Percentiles rank a stretch among this genome's conserved stretches.
Evolutionary conservation across 345 rosid genomes (phyloP).

Genomic region (Ceriops tagal): DNA sequence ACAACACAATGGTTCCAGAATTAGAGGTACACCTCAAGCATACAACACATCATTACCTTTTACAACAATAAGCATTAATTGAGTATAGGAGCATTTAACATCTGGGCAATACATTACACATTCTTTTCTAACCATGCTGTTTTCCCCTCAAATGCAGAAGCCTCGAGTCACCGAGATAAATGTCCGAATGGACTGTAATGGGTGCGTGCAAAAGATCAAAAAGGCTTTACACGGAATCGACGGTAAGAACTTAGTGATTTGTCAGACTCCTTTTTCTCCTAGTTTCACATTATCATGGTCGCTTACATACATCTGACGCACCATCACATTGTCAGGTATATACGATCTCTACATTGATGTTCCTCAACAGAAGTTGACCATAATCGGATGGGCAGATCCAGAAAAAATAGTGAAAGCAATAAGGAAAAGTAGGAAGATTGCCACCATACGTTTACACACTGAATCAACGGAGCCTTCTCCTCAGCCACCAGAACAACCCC

Average conservation of each 20-base stretch:
- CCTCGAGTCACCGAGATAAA: slow-evolving; percentile 58
- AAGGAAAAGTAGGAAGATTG: slow-evolving; percentile 58
- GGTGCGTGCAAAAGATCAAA: slow-evolving; percentile 76
- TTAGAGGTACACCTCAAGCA: slow-evolving; percentile 31
- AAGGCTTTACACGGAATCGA: slow-evolving; percentile 55
- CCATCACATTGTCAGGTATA: slow-evolving; percentile 39
- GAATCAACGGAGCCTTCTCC: slow-evolving; percentile 39
- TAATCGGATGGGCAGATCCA: slow-evolving; percentile 73
- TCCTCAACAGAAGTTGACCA: slow-evolving; percentile 59
- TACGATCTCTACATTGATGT: slow-evolving; percentile 54
- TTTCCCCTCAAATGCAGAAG: slow-evolving; percentile 35
- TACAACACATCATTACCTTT: not conserved
- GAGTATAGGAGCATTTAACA: not conserved
- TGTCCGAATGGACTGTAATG: slow-evolving; percentile 78
- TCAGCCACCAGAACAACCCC: slow-evolving; percentile 35
- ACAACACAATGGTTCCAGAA: slow-evolving; percentile 45
- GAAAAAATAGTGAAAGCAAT: slow-evolving; percentile 59
- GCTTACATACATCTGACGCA: not conserved
- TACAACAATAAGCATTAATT: not conserved
- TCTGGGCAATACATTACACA: not conserved
- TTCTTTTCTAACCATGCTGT: slow-evolving; percentile 12
- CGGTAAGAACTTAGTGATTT: slow-evolving; percentile 32
- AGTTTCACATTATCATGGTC: too few relatives aligned
- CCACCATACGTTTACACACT: slow-evolving; percentile 47
- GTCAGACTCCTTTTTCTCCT: not conserved